Percentiles rank a stretch among this genome's conserved stretches.
These are phyloP conservation scores for Gastrodia elata DNA, from an alignment of 106 monocot genomes.

Conservation along the genomic window DNA sequence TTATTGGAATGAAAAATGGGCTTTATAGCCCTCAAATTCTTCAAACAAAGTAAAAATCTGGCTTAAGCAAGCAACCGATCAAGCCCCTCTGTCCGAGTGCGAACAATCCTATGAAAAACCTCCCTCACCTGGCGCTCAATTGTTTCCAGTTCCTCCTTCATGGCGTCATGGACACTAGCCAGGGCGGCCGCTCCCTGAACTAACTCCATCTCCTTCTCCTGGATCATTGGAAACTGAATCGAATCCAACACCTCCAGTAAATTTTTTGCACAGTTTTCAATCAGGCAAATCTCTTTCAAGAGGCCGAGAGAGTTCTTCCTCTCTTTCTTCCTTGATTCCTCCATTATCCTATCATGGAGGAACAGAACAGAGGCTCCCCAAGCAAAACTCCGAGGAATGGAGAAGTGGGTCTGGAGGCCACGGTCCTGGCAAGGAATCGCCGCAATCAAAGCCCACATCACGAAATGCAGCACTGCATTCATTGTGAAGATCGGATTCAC, in stretches of 20 bases:
- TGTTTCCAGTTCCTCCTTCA: slow-evolving; percentile 47
- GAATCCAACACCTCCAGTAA: slow-evolving; percentile 36
- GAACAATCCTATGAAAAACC: slow-evolving; percentile 49
- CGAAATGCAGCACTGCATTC: slow-evolving; percentile 38
- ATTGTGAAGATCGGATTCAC: slow-evolving; percentile 40
- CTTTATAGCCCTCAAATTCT: too few relatives aligned
- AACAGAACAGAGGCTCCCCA: slow-evolving; percentile 28
- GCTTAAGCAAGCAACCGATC: too few relatives aligned
- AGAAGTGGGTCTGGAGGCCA: slow-evolving; percentile 38
- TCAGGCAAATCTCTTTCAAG: slow-evolving; percentile 49
- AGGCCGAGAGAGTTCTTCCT: slow-evolving; percentile 41
- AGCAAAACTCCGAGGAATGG: slow-evolving; percentile 31
- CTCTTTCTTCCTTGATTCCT: slow-evolving; percentile 59
- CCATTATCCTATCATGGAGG: slow-evolving; percentile 39
- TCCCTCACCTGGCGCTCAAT: slow-evolving; percentile 61
- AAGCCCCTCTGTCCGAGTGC: slow-evolving; percentile 50
- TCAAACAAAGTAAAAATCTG: too few relatives aligned
- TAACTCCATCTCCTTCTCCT: slow-evolving; percentile 46
- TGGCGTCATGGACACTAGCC: slow-evolving; percentile 14
- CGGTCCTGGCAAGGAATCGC: slow-evolving; percentile 70
- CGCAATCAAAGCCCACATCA: slow-evolving; percentile 51
- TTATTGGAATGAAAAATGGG: too few relatives aligned
- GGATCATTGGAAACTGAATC: slow-evolving; percentile 27
- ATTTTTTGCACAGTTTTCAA: slow-evolving; percentile 31
- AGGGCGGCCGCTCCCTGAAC: slow-evolving; percentile 25